These are phyloP conservation scores for Paramecium pentaurelia DNA, from an alignment of 73 alveolate species.

Conservation along the genomic window DNA sequence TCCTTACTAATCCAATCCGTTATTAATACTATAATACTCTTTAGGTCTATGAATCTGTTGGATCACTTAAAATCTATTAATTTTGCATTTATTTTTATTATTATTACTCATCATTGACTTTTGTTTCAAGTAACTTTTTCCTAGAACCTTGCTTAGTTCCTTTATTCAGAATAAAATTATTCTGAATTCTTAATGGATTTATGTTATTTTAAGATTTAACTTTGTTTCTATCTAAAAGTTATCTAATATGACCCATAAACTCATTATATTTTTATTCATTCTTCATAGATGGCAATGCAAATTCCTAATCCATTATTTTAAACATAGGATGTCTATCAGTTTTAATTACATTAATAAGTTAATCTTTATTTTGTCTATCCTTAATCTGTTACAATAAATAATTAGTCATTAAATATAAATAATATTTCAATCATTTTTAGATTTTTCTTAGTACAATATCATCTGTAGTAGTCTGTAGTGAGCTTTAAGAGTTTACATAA, in stretches of 20 bases:
- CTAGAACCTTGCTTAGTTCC: not conserved
- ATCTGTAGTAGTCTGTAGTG: slow-evolving; percentile 2
- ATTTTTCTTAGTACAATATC: slow-evolving; percentile 17
- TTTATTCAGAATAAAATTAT: not conserved
- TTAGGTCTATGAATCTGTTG: not conserved
- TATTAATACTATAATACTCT: not conserved
- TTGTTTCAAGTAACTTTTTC: not conserved
- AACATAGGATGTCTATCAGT: not conserved
- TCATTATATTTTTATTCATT: not conserved
- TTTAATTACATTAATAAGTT: not conserved
- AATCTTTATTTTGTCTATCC: not conserved
- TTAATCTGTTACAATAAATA: not conserved
- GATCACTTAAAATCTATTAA: not conserved
- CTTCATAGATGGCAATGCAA: not conserved
- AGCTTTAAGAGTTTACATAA: not conserved
- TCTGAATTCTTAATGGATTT: not conserved
- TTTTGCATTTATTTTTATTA: not conserved
- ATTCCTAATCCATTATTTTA: not conserved
- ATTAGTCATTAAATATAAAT: slow-evolving; percentile 3
- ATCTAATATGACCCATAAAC: not conserved
- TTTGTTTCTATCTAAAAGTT: not conserved
- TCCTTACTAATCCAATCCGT: not conserved
- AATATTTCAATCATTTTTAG: not conserved
- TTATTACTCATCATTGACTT: not conserved
- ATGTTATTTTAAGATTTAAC: not conserved